Evolutionary conservation across 805 yeast genomes (phyloP), one percentile per base, ranked within the genome.

Genomic region (Pichia eremophila): DNA sequence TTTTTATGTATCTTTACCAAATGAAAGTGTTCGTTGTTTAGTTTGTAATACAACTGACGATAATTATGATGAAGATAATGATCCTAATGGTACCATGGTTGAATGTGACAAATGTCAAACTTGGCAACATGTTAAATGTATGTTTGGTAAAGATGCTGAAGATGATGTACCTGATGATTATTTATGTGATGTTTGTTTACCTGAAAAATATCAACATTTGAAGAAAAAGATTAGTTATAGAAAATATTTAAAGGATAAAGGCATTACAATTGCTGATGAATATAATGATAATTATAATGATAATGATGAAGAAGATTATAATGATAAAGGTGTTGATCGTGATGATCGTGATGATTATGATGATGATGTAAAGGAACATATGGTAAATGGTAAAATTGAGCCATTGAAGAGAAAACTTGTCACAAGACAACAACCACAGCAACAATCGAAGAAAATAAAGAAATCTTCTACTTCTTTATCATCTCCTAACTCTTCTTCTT

Each of bases 51-150:
- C 84, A 2, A 75, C 70, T 19, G 77, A 76, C 47, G 71, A 65
- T 17, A 81, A 78, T 51, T 81, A 78, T 58, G 69, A 80, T 55
- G 83, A 74, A 51, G 80, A 72, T 0, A 72, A 70, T 5, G 85
- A 79, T 1, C 39, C 37, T 12, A 22, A 43, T 29, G 46, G 50
- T 62, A 69, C 11, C 79, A 84, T 14, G 69, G 68, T 12, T 28
- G 79, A 78, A 56, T 83, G 90, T 63, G 86, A 79, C 28, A 54
- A 63, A 8, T 83, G 90, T 58, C 62, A 71, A 41, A 75, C 87
- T 2, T 83, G 89, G 89, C 89, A 83, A 58, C 90, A 83, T 57
- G 74, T 76, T 32, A 65, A 59, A 46, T 83, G 90, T 61, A 70
- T 81, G 75, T 73, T 81, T 27, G 78, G 72, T 22, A 22, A 22